Evolutionary conservation across 768 basidiomycete genomes (phyloP), one percentile per base, ranked within the genome.

Genomic region (Leucocoprinus sp.): DNA sequence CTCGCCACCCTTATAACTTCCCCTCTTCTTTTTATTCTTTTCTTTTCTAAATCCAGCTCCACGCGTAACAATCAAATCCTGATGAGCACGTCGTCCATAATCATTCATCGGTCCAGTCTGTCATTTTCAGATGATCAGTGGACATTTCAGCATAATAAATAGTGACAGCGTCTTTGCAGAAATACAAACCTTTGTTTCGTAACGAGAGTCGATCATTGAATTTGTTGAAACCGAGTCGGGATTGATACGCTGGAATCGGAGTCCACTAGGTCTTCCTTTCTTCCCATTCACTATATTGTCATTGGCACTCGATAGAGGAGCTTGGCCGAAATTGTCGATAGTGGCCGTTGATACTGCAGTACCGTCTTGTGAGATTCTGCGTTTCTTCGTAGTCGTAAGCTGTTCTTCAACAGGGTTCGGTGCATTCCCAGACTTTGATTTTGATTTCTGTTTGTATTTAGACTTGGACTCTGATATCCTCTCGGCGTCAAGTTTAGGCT

Each of bases 21-120:
- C 95, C 55, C 87, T 72, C 68, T 99, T 99, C 69, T 98, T 98
- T 78, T 98, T 99, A 69, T 96, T 97, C 67, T 99, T 99, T 73
- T 96, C 95, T 65, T 98, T 99, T 44, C 92, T 76, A 72, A 99
- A 99, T 2, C 91, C 91, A 38, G 88, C 84, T 2, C 95, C 95
- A 1, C 93, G 78, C 2, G 95, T 98, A 21, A 93, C 87, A 51
- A 95, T 84, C 50, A 99, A 68, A 63, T 98, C 96, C 29, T 75
- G 72, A 52, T 82, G 80, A 0, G 95, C 95, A 44, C 73, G 75
- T 23, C 80, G 82, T 15, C 95, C 95, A 54, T 99, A 99, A 59
- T 98, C 96, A 51, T 82, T 82, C 18, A 52, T 52, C 1, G 70
- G 69, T 0, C 76, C 89, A 2, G 78, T 71, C 87, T 84, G 52